A percentile compares a stretch with the other conserved stretches of the same genome.
These are phyloP conservation scores for Ceratobasidium sp. DNA, from an alignment of 1,284 basidiomycete genomes.

Conservation along the genomic window DNA sequence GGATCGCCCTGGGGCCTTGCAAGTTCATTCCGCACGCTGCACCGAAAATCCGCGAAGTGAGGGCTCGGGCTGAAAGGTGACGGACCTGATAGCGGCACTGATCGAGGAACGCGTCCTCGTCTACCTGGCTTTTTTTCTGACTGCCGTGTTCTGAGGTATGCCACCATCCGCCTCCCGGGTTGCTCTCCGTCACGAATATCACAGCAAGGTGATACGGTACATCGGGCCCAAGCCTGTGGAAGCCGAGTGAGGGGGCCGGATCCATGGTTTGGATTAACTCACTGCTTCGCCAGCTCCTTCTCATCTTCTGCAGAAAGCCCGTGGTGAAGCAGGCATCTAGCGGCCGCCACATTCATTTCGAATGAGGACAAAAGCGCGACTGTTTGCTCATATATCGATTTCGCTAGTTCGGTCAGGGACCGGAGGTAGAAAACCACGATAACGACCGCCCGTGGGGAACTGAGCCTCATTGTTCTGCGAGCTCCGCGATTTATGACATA, in stretches of 20 bases:
- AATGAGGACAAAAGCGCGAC: background rate
- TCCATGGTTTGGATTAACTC: background rate
- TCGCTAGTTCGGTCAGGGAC: background rate
- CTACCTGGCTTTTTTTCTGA: background rate
- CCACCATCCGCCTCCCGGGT: conserved; percentile 23
- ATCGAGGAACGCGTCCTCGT: background rate
- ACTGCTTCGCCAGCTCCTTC: background rate
- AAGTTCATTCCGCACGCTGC: background rate
- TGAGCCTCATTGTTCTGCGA: background rate
- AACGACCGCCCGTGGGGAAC: background rate
- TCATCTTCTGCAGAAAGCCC: background rate
- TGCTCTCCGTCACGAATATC: conserved; percentile 5
- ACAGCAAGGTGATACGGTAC: conserved; percentile 6
- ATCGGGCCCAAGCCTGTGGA: background rate
- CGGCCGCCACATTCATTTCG: background rate
- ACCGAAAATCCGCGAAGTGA: background rate
- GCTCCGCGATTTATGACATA: conserved; percentile 18
- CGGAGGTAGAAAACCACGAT: conserved; percentile 3
- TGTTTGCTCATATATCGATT: background rate
- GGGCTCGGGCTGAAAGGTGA: background rate
- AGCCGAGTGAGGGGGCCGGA: background rate
- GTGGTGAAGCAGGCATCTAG: background rate
- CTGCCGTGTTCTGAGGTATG: background rate
- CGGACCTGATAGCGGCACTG: background rate
- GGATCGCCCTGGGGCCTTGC: too few species aligned